Evolutionary conservation across 441 rosid genomes (phyloP), one percentile per base, ranked within the genome.

Genomic region (Macaranga tanarius): DNA sequence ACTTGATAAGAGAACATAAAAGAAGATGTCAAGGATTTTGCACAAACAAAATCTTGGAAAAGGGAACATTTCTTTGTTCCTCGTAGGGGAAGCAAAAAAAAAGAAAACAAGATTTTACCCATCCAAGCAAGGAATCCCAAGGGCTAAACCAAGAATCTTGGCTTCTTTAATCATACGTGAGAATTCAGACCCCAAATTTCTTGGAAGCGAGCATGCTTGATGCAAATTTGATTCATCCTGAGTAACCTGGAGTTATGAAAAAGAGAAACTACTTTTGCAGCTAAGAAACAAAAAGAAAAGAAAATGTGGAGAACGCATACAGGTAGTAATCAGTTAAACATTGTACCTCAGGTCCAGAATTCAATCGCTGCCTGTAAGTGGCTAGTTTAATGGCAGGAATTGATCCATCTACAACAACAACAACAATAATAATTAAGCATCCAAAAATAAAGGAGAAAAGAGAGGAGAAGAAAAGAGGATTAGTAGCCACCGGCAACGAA

Each of bases 161-260:
- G 98, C 95, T 79, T 92, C 96, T 76, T 89, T 95, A 55, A 95
- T 83, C 84, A 90, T 84, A 65, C 97, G 79, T 2, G 98, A 95
- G 86, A 95, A 95, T 73, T 87, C 96, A 0, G 99, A 95, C 50
- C 97, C 91, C 95, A 82, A 88, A 80, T 95, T 95, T 84, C 99
- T 86, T 70, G 73, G 79, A 76, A 91, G 88, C 10, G 99, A 88
- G 66, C 85, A 62, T 74, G 73, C 79, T 74, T 82, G 86, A 4
- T 79, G 82, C 62, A 74, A 75, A 72, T 85, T 78, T 10, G 72
- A 73, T 51, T 68, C 91, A 70, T 85, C 86, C 47, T 74, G 86
- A 76, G 71, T 72, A 60, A 81, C 89, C 95, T 92, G 85, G 74
- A 68, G 44, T 15, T 52, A 17, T 13, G 19, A 55, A 16, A 8